Evolutionary conservation across 371 early-diverging fungal genomes (phyloP).

Genomic region (Aphelidium insulamus): DNA sequence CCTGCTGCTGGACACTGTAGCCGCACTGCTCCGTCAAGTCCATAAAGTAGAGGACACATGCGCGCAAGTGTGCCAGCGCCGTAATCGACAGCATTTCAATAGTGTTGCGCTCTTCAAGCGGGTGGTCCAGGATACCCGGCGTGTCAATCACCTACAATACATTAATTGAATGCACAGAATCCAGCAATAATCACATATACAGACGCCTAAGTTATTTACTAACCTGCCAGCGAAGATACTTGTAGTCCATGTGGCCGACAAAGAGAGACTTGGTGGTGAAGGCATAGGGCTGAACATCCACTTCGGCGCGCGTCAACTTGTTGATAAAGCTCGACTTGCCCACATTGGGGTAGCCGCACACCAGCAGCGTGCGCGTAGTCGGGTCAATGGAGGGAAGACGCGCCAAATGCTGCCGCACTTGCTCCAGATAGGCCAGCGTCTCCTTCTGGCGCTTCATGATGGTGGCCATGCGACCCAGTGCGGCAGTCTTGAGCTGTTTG

Average conservation of each 20-base stretch:
- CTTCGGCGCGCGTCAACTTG: slow-evolving; percentile 97
- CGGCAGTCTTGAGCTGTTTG: slow-evolving; percentile 98
- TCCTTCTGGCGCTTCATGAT: slow-evolving; percentile 97
- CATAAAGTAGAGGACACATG: slow-evolving; percentile 96
- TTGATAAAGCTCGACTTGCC: slow-evolving; percentile 99
- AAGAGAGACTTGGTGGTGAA: slow-evolving; percentile 99
- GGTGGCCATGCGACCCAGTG: slow-evolving; percentile 98
- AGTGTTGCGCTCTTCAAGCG: slow-evolving; percentile 97
- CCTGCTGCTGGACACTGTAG: slow-evolving; percentile 87
- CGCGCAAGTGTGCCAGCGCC: slow-evolving; percentile 96
- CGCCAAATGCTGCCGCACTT: slow-evolving; percentile 97
- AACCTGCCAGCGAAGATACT: slow-evolving; percentile 97
- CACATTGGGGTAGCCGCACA: slow-evolving; percentile 99
- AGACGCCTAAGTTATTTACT: neutral
- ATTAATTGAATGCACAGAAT: neutral
- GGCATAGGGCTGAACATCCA: slow-evolving; percentile 99
- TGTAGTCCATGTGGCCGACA: slow-evolving; percentile 99
- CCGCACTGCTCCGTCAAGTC: slow-evolving; percentile 99
- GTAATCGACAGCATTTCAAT: slow-evolving; percentile 99
- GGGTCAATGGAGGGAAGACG: slow-evolving; percentile 97
- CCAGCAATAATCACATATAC: neutral
- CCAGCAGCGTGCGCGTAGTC: slow-evolving; percentile 91
- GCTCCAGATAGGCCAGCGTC: slow-evolving; percentile 94
- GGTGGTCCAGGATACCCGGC: slow-evolving; percentile 99
- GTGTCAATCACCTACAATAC: slow-evolving; percentile 78